Evolutionary conservation across 177 flowering plant species (phyloP).

Genomic region (Telopea speciosissima): DNA sequence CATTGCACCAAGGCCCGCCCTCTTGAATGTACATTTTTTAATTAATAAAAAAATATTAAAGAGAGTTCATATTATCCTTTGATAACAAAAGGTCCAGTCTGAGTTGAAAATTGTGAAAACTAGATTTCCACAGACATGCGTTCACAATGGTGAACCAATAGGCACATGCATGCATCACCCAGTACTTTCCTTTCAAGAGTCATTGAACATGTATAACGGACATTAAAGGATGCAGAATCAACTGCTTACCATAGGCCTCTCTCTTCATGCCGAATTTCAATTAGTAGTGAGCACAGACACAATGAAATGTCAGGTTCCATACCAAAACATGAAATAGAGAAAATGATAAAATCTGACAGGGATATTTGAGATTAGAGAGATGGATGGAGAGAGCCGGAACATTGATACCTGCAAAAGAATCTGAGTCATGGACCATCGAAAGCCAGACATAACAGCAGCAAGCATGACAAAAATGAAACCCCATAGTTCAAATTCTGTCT

Average conservation of each 20-base stretch:
- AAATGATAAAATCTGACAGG: not conserved
- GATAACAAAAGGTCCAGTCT: not conserved
- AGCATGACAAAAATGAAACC: constrained; percentile 96
- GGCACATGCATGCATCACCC: not conserved
- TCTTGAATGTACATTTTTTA: too few species aligned
- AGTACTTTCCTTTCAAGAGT: not conserved
- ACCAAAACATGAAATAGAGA: constrained; percentile 7
- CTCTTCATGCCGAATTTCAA: constrained; percentile 45
- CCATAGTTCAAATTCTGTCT: constrained; percentile 93
- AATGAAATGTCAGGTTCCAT: constrained; percentile 22
- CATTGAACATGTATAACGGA: not conserved
- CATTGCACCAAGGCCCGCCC: too few species aligned
- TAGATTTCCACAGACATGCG: not conserved
- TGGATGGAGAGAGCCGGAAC: not conserved
- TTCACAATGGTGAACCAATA: not conserved
- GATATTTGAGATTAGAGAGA: not conserved
- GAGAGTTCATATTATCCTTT: not conserved
- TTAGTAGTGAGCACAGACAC: constrained; percentile 24
- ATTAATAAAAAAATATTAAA: not conserved
- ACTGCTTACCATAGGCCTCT: constrained; percentile 83
- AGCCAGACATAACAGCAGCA: constrained; percentile 99
- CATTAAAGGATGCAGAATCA: not conserved
- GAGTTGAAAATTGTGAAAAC: not conserved
- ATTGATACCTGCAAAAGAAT: constrained; percentile 83
- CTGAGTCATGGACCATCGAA: constrained; percentile 98